Evolutionary conservation across 148 eudicot species (phyloP).

Genomic region (Pouteria glomerata): DNA sequence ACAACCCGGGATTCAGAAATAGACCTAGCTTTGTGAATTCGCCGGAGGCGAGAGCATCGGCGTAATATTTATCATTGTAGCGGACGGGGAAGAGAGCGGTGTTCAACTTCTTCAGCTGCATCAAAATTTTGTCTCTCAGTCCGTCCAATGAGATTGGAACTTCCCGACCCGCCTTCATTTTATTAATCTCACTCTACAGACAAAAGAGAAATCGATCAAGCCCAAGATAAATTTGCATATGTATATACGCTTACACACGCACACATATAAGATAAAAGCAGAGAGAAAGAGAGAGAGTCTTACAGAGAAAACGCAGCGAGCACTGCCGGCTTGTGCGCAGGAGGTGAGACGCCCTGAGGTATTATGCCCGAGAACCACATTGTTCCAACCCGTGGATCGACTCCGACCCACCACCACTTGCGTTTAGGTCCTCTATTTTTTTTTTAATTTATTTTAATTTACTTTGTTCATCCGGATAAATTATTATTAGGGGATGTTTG

Average conservation of each 20-base stretch:
- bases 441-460: too few species aligned
- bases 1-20: background rate
- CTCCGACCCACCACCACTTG: too few species aligned
- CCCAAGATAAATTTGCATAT: too few species aligned
- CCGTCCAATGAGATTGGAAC: constrained; percentile 69
- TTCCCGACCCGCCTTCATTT: constrained; percentile 48
- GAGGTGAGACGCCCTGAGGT: too few species aligned
- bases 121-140: constrained; percentile 78
- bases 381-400: too few species aligned
- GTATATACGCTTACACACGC: background rate
- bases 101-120: constrained; percentile 87
- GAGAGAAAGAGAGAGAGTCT: background rate
- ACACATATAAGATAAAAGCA: background rate
- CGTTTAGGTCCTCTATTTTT: too few species aligned
- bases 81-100: constrained; percentile 89
- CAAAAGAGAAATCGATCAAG: background rate
- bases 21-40: constrained; percentile 86
- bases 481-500: too few species aligned
- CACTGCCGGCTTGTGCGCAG: background rate
- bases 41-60: constrained; percentile 73
- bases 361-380: too few species aligned
- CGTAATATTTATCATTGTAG: constrained; percentile 79
- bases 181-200: background rate
- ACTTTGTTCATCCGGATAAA: too few species aligned
- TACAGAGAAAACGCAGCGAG: background rate